phyloP scores from a whole-genome alignment of 2,329 filamentous ascomycete genomes.

The Coniella lustricola region DNA sequence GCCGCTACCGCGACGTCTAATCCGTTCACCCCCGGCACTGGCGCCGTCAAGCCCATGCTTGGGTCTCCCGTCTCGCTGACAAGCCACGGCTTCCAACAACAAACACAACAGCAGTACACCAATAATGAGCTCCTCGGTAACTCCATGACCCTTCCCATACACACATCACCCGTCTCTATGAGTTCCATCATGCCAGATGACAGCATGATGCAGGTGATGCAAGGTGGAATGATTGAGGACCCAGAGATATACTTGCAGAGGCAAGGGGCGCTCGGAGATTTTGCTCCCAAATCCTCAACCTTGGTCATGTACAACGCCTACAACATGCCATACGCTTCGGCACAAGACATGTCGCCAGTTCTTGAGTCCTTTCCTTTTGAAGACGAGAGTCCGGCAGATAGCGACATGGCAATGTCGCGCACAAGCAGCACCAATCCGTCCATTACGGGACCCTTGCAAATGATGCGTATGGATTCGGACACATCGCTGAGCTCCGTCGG shows the following conservation, averaged over 20 bases:
- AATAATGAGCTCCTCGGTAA: conserved; percentile 15
- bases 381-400: conserved; percentile 24
- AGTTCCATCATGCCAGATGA: conserved; percentile 6
- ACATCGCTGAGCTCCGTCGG: conserved; percentile 26
- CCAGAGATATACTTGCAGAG: conserved; percentile 19
- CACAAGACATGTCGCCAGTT: conserved; percentile 25
- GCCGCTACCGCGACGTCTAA: conserved; percentile 28
- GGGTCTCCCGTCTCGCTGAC: conserved; percentile 17
- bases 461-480: conserved; percentile 33
- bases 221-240: conserved; percentile 17
- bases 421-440: conserved; percentile 33
- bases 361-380: conserved; percentile 38
- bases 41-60: conserved; percentile 27
- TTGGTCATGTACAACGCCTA: neutral
- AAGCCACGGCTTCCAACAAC: conserved; percentile 15
- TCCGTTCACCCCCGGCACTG: conserved; percentile 31
- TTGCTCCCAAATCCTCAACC: neutral
- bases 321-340: conserved; percentile 5
- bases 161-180: neutral
- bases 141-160: conserved; percentile 4
- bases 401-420: conserved; percentile 34
- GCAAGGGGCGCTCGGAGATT: conserved; percentile 4
- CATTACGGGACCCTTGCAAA: conserved; percentile 23
- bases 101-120: conserved; percentile 15
- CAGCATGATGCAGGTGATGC: conserved; percentile 13